Base-by-base conservation (phyloP, 768 basidiomycete species). In the Pleurotus pulmonarius region DNA sequence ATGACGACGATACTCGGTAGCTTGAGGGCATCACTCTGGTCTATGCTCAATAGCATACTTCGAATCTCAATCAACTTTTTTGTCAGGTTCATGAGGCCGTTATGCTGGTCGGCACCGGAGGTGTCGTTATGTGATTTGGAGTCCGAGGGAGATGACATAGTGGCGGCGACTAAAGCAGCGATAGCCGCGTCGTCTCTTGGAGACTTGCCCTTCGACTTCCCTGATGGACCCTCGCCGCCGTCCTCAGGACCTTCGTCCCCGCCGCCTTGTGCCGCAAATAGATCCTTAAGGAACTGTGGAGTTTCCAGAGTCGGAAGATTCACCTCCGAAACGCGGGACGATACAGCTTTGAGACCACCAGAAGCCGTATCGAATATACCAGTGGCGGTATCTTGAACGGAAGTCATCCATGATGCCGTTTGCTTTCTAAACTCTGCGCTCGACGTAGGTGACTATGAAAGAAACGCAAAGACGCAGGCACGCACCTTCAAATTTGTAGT, bases 1-100 rank as follows among this genome's bases (percentile, higher is more conserved):
- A 99, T 91, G 46, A 98, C 97, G 43, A 98, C 97, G 59, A 99
- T 98, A 64, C 94, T 96, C 1, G 97, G 97, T 16, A 99, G 75
- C 64, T 94, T 98, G 62, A 99, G 80, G 5, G 88, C 83, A 61
- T 98, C 96, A 60, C 88, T 94, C 70, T 98, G 94, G 71, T 98
- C 97, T 55, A 98, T 95, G 64, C 91, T 89, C 20, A 98, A 77
- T n/a, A 99, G 76, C 81, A 98, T 95, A 59, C 80, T 88, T 56
- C 97, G 77, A 65, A 99, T 97, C 71, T 95, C 95, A 66, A 99
- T 99, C 57, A 99, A 83, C 66, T 96, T 98, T 68, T 81, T 81
- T 2, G 97, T 99, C 56, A 99, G 76, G 62, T 95, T 86, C 87
- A 98, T 90, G 45, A 99, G 80, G 11, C 91, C 92, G 63, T 95